Evolutionary conservation across 371 early-diverging fungal species (phyloP).

Genomic region (Chytridium lagenaria): DNA sequence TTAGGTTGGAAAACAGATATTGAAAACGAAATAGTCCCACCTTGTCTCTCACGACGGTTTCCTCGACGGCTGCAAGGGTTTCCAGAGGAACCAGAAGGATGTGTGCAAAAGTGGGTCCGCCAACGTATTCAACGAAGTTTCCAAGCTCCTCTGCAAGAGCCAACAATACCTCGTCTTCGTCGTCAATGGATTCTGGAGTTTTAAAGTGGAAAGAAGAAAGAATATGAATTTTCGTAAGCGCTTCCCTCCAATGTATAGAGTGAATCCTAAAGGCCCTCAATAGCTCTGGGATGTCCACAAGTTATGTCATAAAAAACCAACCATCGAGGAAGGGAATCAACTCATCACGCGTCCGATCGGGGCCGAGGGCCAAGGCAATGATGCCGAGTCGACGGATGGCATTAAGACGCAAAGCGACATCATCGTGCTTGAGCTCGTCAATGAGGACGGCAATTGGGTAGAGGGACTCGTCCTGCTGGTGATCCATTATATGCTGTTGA

Average conservation of each 20-base stretch:
- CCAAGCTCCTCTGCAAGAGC: conserved; percentile 94
- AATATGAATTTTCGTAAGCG: no score
- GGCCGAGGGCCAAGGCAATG: conserved; percentile 94
- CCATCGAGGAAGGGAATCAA: conserved; percentile 97
- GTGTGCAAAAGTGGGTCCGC: conserved; percentile 86
- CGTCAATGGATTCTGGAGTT: conserved; percentile 97
- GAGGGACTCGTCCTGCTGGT: conserved; percentile 41
- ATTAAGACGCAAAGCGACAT: conserved; percentile 87
- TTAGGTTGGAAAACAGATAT: background rate
- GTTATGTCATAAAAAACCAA: conserved; percentile 40
- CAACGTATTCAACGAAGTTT: conserved; percentile 87
- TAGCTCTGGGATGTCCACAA: background rate
- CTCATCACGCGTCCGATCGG: conserved; percentile 93
- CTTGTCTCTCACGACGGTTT: conserved; percentile 95
- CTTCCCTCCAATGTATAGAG: no score
- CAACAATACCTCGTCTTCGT: conserved; percentile 94
- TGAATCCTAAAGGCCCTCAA: background rate
- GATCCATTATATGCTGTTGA: conserved; percentile 10
- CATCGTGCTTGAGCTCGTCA: conserved; percentile 98
- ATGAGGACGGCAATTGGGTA: conserved; percentile 90
- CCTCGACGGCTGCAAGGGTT: conserved; percentile 95
- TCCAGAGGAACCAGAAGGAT: conserved; percentile 90
- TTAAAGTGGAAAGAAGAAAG: background rate
- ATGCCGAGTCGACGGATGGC: conserved; percentile 88
- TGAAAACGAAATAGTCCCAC: conserved; percentile 51